Evolutionary conservation across 768 basidiomycete genomes (phyloP).

Genomic region (Chalciporus piperatus): DNA sequence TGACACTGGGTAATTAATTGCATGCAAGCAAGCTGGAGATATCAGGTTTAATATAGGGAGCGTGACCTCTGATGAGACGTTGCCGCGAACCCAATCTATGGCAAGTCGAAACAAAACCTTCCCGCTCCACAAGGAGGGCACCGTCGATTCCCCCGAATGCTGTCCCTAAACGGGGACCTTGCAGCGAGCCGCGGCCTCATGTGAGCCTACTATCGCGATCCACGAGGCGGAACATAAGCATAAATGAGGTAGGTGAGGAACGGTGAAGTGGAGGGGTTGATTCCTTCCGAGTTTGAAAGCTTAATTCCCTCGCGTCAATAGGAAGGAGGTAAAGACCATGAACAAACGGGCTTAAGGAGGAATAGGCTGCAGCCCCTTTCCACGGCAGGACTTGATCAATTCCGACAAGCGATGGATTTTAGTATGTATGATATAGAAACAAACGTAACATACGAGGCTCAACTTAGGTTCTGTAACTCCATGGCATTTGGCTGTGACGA

Average conservation of each 20-base stretch:
- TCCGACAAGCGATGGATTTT: background rate
- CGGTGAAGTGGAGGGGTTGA: constrained; percentile 6
- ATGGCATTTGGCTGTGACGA: background rate
- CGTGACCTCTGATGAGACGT: background rate
- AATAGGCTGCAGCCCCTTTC: background rate
- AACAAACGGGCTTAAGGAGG: constrained; percentile 1
- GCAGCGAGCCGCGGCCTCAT: constrained; percentile 25
- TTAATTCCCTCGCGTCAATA: constrained; percentile 10
- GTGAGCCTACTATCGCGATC: constrained; percentile 2
- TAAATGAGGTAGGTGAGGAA: constrained; percentile 6
- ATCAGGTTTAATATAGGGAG: too few species aligned
- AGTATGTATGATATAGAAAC: background rate
- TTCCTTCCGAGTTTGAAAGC: constrained; percentile 11
- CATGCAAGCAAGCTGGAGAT: background rate
- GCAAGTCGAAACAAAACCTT: too few species aligned
- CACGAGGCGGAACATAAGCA: constrained; percentile 2
- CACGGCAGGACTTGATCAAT: background rate
- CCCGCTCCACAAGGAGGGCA: constrained; percentile 1
- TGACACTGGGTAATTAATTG: too few species aligned
- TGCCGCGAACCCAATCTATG: background rate
- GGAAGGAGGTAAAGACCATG: background rate
- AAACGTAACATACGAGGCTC: background rate
- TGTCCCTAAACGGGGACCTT: too few species aligned
- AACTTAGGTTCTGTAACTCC: background rate
- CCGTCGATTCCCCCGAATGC: background rate